A percentile compares a stretch with the other conserved stretches of the same genome.
phyloP scores from a whole-genome alignment of 768 basidiomycete genomes.

The Grammothele lineata region DNA sequence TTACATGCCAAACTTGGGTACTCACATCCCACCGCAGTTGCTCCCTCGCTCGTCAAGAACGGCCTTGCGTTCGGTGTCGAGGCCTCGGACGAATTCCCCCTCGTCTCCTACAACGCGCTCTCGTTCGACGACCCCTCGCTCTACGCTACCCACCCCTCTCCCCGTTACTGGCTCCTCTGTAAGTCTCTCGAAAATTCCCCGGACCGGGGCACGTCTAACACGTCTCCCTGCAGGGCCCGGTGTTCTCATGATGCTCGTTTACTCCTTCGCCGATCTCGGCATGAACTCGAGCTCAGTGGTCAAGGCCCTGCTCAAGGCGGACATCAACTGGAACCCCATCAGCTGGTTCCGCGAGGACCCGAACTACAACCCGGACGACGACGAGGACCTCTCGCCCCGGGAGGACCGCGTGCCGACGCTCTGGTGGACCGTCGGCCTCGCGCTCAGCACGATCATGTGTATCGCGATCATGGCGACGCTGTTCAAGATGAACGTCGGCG shows the following conservation, averaged over 20 bases:
- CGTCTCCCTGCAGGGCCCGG: constrained; percentile 42
- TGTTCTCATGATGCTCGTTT: constrained; percentile 57
- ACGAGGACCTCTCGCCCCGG: constrained; percentile 48
- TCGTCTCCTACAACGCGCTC: constrained; percentile 41
- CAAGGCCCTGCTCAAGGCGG: constrained; percentile 9
- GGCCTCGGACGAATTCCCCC: constrained; percentile 36
- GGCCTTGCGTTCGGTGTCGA: constrained; percentile 44
- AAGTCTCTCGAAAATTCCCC: background rate
- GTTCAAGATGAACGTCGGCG: constrained; percentile 55
- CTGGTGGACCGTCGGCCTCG: constrained; percentile 54
- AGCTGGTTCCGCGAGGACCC: constrained; percentile 19
- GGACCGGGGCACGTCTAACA: too few relatives aligned
- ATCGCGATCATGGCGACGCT: constrained; percentile 50
- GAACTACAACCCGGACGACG: constrained; percentile 30
- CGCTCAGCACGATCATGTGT: constrained; percentile 43
- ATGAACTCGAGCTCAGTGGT: constrained; percentile 37
- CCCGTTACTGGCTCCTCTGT: constrained; percentile 23
- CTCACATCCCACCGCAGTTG: constrained; percentile 26
- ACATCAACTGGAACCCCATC: constrained; percentile 9
- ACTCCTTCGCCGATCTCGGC: constrained; percentile 51
- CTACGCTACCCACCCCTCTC: constrained; percentile 30
- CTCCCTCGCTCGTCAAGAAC: constrained; percentile 47
- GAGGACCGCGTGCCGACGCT: constrained; percentile 51
- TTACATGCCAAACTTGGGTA: background rate
- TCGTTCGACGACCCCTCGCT: constrained; percentile 27